These are phyloP conservation scores for Aspergillus oerlinghausenensis DNA, from an alignment of 2,329 filamentous ascomycete genomes.

Conservation along the genomic window DNA sequence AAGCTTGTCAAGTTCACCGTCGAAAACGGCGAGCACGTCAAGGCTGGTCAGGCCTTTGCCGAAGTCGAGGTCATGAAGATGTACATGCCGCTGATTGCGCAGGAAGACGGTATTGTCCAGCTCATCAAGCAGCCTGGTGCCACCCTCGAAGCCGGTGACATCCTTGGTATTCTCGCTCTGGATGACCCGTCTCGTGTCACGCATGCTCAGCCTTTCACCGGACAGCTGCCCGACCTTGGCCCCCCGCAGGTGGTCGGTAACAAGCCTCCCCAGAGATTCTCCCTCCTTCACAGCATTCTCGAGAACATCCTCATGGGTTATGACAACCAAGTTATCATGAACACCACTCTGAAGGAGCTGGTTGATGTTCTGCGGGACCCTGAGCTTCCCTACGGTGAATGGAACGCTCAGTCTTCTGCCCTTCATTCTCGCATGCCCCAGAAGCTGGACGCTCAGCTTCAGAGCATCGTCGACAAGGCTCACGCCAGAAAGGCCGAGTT, in stretches of 20 bases:
- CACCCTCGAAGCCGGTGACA: constrained; percentile 96
- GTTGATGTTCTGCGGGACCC: constrained; percentile 85
- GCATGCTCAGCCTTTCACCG: constrained; percentile 89
- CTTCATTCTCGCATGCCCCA: constrained; percentile 97
- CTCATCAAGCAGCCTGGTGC: constrained; percentile 98
- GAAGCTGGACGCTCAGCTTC: constrained; percentile 78
- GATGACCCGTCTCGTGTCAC: constrained; percentile 96
- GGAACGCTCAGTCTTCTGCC: constrained; percentile 91
- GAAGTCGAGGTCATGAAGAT: constrained; percentile 99
- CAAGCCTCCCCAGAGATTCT: constrained; percentile 87
- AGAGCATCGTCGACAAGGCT: constrained; percentile 79
- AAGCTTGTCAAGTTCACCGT: constrained; percentile 98
- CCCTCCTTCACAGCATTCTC: constrained; percentile 70
- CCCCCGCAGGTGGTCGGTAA: constrained; percentile 80
- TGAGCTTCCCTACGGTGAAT: constrained; percentile 92
- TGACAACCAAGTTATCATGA: constrained; percentile 97
- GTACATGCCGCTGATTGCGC: constrained; percentile 97
- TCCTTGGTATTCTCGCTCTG: constrained; percentile 91
- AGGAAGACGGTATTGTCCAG: constrained; percentile 94
- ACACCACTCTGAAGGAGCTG: constrained; percentile 75
- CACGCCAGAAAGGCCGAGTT: constrained; percentile 78
- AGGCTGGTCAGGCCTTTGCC: constrained; percentile 86
- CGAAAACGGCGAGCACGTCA: constrained; percentile 90
- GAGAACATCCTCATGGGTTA: constrained; percentile 87
- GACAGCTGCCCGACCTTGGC: constrained; percentile 81